Percentiles rank a stretch among this genome's conserved stretches.
phyloP scores from a whole-genome alignment of 306 rosid genomes.

The Begonia loranthoides region DNA sequence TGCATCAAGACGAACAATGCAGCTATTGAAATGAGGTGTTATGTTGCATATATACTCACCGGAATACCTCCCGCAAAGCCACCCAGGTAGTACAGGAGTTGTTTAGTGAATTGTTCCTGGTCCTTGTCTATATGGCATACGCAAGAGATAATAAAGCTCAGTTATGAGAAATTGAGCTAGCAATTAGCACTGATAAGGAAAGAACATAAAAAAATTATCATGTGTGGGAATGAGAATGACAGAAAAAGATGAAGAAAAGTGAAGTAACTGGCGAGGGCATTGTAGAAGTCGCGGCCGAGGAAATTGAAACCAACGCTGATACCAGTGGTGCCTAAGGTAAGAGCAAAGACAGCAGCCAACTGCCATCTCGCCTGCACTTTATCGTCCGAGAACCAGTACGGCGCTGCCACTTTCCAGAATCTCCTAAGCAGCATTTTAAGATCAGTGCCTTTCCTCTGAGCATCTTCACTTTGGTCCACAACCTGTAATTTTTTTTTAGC shows the following conservation, averaged over 20 bases:
- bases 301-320: constrained; percentile 91
- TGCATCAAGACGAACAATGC: too few relatives aligned
- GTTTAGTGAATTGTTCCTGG: constrained; percentile 82
- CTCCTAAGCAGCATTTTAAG: constrained; percentile 44
- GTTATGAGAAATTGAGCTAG: constrained; percentile 2
- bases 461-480: constrained; percentile 11
- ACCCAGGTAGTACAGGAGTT: constrained; percentile 81
- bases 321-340: constrained; percentile 87
- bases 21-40: too few relatives aligned
- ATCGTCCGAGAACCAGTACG: constrained; percentile 82
- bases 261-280: constrained; percentile 80
- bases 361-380: constrained; percentile 61
- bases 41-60: constrained; percentile 76
- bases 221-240: constrained; percentile 1
- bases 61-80: constrained; percentile 94
- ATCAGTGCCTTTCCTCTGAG: constrained; percentile 42
- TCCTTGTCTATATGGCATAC: constrained; percentile 56
- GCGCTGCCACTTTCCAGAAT: constrained; percentile 94
- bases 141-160: constrained; percentile 5
- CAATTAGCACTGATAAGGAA: not conserved
- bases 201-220: constrained; percentile 1
- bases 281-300: constrained; percentile 90
- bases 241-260: not conserved
- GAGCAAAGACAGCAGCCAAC: constrained; percentile 77
- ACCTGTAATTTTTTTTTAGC: not conserved